These are phyloP conservation scores for Coprinopsis cinerea DNA, from an alignment of 768 basidiomycete species.

Conservation along the genomic window DNA sequence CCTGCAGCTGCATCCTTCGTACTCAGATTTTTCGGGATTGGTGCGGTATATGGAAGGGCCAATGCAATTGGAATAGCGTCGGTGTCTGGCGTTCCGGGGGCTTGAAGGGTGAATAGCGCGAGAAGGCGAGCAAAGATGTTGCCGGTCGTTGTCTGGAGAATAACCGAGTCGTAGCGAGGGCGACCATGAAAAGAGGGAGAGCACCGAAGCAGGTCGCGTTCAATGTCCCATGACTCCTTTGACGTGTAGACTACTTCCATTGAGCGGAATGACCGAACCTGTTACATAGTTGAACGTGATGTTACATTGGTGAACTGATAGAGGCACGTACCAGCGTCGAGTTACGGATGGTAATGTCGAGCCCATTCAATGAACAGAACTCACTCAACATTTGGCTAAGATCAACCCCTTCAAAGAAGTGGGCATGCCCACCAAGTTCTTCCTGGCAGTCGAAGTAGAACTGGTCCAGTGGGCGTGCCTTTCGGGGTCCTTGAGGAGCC, in stretches of 20 bases:
- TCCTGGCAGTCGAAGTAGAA: background rate
- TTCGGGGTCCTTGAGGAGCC: background rate
- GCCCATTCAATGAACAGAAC: background rate
- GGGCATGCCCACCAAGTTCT: no score
- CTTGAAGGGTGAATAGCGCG: background rate
- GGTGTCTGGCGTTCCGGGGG: background rate
- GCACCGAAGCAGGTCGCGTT: constrained; percentile 19
- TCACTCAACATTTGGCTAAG: background rate
- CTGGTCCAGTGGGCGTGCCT: background rate
- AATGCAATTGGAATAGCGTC: background rate
- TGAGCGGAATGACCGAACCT: constrained; percentile 15
- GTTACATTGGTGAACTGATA: background rate
- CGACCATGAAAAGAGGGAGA: constrained; percentile 18
- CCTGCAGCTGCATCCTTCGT: background rate
- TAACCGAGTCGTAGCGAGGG: constrained; percentile 19
- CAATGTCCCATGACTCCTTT: constrained; percentile 17
- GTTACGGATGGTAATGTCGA: background rate
- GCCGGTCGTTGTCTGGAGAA: constrained; percentile 14
- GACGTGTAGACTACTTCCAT: constrained; percentile 20
- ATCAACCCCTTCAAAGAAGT: no score
- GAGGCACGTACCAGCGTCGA: background rate
- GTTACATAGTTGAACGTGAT: background rate
- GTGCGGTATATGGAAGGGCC: background rate
- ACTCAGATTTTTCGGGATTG: background rate
- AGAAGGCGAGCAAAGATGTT: constrained; percentile 15